Conservation (phyloP, 345 rosid species). For the Xanthoceras sorbifolium region DNA sequence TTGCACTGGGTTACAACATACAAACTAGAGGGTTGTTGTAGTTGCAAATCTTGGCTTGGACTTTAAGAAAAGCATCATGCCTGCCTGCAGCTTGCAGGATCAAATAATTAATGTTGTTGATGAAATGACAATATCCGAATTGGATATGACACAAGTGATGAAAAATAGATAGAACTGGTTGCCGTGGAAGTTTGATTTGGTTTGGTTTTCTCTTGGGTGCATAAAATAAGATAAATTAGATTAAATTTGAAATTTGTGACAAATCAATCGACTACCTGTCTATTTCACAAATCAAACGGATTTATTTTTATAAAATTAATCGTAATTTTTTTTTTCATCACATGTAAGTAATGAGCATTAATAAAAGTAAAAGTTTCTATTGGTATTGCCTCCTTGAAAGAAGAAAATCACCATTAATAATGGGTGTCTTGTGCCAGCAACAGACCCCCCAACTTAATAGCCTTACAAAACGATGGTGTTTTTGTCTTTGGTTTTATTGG, state of each 20-base stretch:
- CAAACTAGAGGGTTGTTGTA: neutral
- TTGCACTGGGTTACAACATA: neutral
- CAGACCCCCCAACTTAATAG: constrained; percentile 7
- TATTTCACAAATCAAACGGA: too few relatives aligned
- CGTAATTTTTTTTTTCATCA: too few relatives aligned
- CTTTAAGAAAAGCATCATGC: neutral
- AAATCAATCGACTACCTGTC: too few relatives aligned
- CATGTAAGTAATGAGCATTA: neutral
- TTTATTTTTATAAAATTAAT: too few relatives aligned
- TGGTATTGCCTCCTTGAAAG: neutral
- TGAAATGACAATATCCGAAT: neutral
- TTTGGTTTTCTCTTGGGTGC: too few relatives aligned
- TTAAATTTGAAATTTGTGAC: too few relatives aligned
- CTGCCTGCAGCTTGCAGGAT: neutral
- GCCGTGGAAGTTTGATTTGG: too few relatives aligned
- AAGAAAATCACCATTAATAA: too few relatives aligned
- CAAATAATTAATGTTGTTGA: neutral
- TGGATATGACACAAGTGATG: neutral
- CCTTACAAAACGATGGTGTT: neutral
- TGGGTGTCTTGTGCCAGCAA: neutral
- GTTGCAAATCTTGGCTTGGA: neutral
- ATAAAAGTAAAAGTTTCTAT: neutral
- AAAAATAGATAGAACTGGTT: too few relatives aligned
- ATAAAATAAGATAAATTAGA: too few relatives aligned
- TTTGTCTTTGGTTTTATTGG: constrained; percentile 1